Evolutionary conservation across 2,329 filamentous ascomycete species (phyloP).

Genomic region (Cladosporium sp.): DNA sequence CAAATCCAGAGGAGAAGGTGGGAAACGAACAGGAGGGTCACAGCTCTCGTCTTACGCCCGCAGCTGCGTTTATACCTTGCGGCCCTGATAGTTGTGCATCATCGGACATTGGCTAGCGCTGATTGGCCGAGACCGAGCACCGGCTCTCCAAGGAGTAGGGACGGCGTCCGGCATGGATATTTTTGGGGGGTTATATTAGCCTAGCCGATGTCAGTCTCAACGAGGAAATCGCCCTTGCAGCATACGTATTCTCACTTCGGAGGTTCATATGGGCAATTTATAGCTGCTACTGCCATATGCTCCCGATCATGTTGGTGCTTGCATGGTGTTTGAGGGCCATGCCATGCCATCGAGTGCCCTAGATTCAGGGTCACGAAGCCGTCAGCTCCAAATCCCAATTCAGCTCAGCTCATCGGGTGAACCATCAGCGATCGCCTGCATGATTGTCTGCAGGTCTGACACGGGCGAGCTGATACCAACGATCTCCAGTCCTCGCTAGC

Average conservation of each 20-base stretch:
- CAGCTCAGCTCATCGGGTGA: neutral
- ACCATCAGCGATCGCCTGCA: neutral
- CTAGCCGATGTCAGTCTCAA: neutral
- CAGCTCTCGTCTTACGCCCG: slow-evolving; percentile 4
- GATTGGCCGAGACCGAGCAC: neutral
- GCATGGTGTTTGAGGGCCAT: too few relatives aligned
- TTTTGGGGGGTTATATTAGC: slow-evolving; percentile 1
- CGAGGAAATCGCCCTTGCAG: neutral
- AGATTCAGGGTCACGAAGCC: neutral
- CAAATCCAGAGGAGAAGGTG: neutral
- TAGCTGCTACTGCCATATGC: too few relatives aligned
- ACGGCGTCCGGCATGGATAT: slow-evolving; percentile 9
- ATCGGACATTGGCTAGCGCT: slow-evolving; percentile 8
- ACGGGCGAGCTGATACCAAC: neutral
- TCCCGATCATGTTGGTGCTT: too few relatives aligned
- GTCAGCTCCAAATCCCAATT: neutral
- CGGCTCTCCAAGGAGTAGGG: too few relatives aligned
- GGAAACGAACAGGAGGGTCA: neutral
- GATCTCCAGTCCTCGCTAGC: neutral
- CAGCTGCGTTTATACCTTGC: slow-evolving; percentile 11
- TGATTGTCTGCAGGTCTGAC: neutral
- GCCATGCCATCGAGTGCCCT: too few relatives aligned
- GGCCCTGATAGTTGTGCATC: neutral
- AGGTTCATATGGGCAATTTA: too few relatives aligned
- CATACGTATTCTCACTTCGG: too few relatives aligned